These are phyloP conservation scores for Monoraphidium neglectum DNA, from an alignment of 139 green algal genomes.

Conservation along the genomic window DNA sequence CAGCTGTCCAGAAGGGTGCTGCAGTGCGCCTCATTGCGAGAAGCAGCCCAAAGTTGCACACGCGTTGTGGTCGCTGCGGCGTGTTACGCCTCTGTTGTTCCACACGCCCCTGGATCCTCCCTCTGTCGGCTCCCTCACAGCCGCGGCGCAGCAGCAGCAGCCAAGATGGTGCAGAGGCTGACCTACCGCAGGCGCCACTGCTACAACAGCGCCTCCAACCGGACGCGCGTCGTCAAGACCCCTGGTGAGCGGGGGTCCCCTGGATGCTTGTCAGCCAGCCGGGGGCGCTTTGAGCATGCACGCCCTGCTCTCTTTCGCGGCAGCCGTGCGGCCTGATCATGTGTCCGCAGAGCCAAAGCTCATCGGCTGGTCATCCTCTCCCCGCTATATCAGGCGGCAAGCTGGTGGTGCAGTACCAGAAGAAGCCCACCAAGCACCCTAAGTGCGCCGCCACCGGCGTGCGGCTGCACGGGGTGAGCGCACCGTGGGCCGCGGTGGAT, in stretches of 20 bases:
- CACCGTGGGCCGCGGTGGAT: too few species aligned
- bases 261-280: background rate
- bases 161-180: conserved; percentile 86
- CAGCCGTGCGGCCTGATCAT: background rate
- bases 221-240: conserved; percentile 87
- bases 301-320: background rate
- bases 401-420: conserved; percentile 89
- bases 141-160: too few species aligned
- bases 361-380: background rate
- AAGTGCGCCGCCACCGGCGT: conserved; percentile 82
- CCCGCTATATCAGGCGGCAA: conserved; percentile 90
- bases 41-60: too few species aligned
- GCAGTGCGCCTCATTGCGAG: too few species aligned
- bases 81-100: too few species aligned
- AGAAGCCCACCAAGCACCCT: conserved; percentile 84
- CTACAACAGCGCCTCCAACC: conserved; percentile 96
- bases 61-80: too few species aligned
- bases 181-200: conserved; percentile 76
- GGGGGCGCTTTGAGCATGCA: background rate
- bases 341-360: background rate
- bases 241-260: conserved; percentile 74
- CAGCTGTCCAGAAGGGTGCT: too few species aligned
- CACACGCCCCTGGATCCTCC: too few species aligned
- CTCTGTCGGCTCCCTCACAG: too few species aligned
- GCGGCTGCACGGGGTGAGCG: conserved; percentile 83